A percentile compares a stretch with the other conserved stretches of the same genome.
Conservation (phyloP, 441 rosid genomes). For the Isatis lusitanica region DNA sequence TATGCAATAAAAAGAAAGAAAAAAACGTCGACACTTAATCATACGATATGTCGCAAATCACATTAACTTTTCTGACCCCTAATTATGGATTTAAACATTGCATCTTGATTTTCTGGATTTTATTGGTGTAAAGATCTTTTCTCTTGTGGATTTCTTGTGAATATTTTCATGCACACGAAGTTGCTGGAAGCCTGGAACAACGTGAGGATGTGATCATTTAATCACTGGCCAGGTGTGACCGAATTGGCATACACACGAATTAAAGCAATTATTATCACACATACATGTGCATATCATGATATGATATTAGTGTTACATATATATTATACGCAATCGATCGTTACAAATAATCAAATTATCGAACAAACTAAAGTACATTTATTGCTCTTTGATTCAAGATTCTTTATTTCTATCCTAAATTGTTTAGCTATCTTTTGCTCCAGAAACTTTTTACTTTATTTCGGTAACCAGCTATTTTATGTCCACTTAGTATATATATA, state of each 20-base stretch:
- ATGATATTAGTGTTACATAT: background rate
- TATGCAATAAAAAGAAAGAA: too few relatives aligned
- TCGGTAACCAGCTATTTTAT: background rate
- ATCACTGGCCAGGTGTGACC: conserved; percentile 19
- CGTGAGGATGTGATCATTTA: conserved; percentile 16
- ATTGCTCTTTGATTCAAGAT: background rate
- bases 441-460: background rate
- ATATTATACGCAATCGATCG: background rate
- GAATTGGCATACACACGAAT: background rate
- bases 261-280: background rate
- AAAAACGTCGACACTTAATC: background rate
- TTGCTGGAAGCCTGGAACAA: background rate
- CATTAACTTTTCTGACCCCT: background rate
- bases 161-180: conserved; percentile 17
- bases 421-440: background rate
- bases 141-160: conserved; percentile 7
- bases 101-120: conserved; percentile 18
- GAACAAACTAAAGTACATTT: background rate
- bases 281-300: background rate
- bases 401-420: background rate
- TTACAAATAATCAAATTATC: background rate
- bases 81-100: background rate
- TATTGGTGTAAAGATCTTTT: conserved; percentile 10
- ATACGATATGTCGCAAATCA: conserved; percentile 8
- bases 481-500: too few relatives aligned